These are phyloP conservation scores for Annulohypoxylon nitens DNA, from an alignment of 495 filamentous ascomycete genomes.

Conservation along the genomic window DNA sequence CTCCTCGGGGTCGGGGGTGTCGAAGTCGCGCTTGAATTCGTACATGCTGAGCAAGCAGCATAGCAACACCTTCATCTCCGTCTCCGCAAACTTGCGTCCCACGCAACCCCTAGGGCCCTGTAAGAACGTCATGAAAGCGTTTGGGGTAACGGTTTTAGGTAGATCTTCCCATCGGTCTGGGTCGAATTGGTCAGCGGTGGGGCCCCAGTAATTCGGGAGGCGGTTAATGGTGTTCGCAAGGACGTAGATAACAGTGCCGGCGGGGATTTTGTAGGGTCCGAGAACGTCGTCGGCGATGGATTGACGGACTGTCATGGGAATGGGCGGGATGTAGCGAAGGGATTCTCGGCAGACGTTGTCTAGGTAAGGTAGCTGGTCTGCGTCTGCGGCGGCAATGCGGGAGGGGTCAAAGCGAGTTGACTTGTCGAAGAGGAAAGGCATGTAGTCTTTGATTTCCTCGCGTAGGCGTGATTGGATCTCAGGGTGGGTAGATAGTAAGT, in stretches of 20 bases:
- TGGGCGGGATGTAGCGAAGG: constrained; percentile 63
- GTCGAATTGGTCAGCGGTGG: constrained; percentile 53
- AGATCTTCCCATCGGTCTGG: constrained; percentile 57
- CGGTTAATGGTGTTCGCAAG: constrained; percentile 57
- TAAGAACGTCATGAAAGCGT: constrained; percentile 58
- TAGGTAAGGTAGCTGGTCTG: constrained; percentile 53
- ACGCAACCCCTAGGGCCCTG: constrained; percentile 57
- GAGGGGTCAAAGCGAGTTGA: constrained; percentile 29
- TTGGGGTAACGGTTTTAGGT: constrained; percentile 49
- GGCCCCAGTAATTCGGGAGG: constrained; percentile 55
- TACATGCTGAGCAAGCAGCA: constrained; percentile 54
- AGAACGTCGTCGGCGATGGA: constrained; percentile 49
- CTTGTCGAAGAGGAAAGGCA: constrained; percentile 58
- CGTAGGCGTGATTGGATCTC: constrained; percentile 53
- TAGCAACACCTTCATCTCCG: constrained; percentile 58
- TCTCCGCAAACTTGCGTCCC: constrained; percentile 58
- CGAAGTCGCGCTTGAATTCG: constrained; percentile 54
- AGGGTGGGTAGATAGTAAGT: constrained; percentile 52
- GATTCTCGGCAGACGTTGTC: constrained; percentile 65
- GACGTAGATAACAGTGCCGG: constrained; percentile 53
- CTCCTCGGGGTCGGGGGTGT: constrained; percentile 60
- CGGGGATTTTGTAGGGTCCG: constrained; percentile 48
- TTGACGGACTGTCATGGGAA: constrained; percentile 57
- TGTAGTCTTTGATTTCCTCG: constrained; percentile 52
- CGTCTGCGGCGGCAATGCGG: constrained; percentile 38